These are phyloP conservation scores for Kokia cookei DNA, from an alignment of 441 rosid species.

Conservation along the genomic window DNA sequence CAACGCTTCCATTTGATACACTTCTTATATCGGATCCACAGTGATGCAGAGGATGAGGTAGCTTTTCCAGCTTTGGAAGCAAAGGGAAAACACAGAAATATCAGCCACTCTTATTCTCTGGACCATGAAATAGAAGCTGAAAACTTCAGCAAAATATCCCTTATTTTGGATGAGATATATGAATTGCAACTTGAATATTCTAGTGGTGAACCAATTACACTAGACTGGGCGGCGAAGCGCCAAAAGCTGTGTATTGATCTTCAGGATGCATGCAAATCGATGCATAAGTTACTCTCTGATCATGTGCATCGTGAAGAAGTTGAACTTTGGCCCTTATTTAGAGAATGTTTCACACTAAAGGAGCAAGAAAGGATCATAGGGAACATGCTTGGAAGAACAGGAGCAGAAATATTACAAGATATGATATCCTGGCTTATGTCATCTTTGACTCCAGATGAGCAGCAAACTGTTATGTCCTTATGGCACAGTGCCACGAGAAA, in stretches of 20 bases:
- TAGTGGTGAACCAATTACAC: constrained; percentile 14
- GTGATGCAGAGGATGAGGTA: constrained; percentile 75
- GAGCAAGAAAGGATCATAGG: constrained; percentile 85
- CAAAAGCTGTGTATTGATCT: constrained; percentile 54
- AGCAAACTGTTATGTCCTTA: constrained; percentile 45
- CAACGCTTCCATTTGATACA: constrained; percentile 51
- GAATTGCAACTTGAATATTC: constrained; percentile 34
- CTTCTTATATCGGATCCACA: constrained; percentile 56
- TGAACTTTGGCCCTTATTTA: constrained; percentile 71
- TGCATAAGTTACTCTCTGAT: constrained; percentile 61
- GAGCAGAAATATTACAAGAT: constrained; percentile 65
- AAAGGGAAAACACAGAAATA: constrained; percentile 52
- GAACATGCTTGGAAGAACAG: constrained; percentile 69
- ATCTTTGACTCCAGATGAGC: constrained; percentile 58
- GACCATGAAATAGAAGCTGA: constrained; percentile 67
- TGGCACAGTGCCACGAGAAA: constrained; percentile 66
- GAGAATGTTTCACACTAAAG: constrained; percentile 48
- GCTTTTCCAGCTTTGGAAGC: constrained; percentile 88
- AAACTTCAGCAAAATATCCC: constrained; percentile 45
- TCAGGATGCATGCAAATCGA: constrained; percentile 50
- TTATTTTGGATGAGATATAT: constrained; percentile 58
- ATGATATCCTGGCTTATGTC: constrained; percentile 82
- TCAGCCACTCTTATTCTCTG: constrained; percentile 59
- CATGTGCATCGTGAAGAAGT: constrained; percentile 71
- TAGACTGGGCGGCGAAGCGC: constrained; percentile 27